Conservation (phyloP, 176 grass and related monocot genomes). For the Paspalum notatum region DNA sequence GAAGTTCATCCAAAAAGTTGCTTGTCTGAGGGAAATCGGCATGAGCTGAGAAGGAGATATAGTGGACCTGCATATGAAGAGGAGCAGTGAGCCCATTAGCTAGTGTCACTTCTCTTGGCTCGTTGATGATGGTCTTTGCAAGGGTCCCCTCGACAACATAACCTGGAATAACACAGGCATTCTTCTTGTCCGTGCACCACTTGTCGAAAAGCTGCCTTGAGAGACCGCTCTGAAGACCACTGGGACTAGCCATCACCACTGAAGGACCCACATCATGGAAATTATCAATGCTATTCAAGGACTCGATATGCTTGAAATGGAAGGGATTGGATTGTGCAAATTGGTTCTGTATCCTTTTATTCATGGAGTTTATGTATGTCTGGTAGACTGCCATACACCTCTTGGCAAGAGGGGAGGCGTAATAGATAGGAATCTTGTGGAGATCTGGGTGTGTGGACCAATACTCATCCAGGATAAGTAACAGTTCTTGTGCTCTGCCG, state of each 20-base stretch:
- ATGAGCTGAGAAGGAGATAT: conserved; percentile 95
- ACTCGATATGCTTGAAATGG: conserved; percentile 85
- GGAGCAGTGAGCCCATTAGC: conserved; percentile 88
- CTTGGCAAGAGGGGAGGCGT: conserved; percentile 93
- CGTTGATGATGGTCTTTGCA: conserved; percentile 89
- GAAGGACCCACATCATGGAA: conserved; percentile 91
- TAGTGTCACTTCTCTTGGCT: conserved; percentile 92
- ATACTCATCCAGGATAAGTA: conserved; percentile 96
- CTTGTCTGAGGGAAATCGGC: conserved; percentile 94
- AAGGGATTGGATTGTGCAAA: conserved; percentile 93
- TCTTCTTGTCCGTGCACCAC: conserved; percentile 96
- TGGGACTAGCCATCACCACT: conserved; percentile 91
- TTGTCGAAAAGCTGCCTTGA: conserved; percentile 95
- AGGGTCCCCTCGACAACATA: conserved; percentile 93
- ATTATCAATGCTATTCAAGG: conserved; percentile 93
- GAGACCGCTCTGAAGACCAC: conserved; percentile 86
- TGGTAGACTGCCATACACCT: conserved; percentile 97
- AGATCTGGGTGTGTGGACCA: conserved; percentile 93
- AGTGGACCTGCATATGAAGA: conserved; percentile 91
- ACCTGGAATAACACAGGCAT: conserved; percentile 88
- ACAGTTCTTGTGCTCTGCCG: conserved; percentile 85
- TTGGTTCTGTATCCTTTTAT: conserved; percentile 92
- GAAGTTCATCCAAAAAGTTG: conserved; percentile 78
- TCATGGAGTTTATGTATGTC: conserved; percentile 98
- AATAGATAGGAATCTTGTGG: conserved; percentile 96